Base-by-base conservation (phyloP, 2,329 filamentous ascomycete genomes). In the Chaetomiaceae sp. region DNA sequence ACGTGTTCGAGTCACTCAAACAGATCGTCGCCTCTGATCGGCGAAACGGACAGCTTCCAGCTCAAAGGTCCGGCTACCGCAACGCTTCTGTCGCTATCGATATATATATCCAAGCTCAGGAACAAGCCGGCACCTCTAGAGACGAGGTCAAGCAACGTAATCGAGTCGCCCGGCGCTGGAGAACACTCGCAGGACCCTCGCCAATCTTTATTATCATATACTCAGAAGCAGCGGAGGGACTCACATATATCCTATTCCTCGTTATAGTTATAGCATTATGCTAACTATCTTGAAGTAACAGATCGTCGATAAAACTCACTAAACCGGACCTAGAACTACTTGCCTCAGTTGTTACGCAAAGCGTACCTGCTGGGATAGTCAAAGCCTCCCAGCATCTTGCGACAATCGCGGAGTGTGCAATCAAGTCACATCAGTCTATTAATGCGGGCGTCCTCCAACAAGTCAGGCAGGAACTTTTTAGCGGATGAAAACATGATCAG, bases 151-250 rank as follows among this genome's bases (percentile, higher is more conserved):
- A 38, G 20, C 4, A 40, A 51, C 27, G 33, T 14, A 51, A 46
- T 23, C 42, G 34, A 51, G 36, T 46, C 33, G 48, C 42, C 16
- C 27, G 38, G 16, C 33, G 25, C 36, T 51, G 21, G 42, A 51
- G 40, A 30, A 51, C 9, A 30, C 41, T 45, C 37, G 48, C 30
- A 46, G 25, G 36, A 16, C 48, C 25, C 11, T 51, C 23, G 27
- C 48, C 41, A 32, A 45, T 51, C 33, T 46, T 51, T 36, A 10
- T 46, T 25, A 29, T 51, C 40, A 45, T 51, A 40, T 51, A 51
- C 42, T 51, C 27, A 30, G 41, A 51, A 30, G 41, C 20, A 51
- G 48, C 23, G n/a, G 34, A 51, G 41, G 23, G 32, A 20, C 23
- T 51, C 27, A 11, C 38, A 20, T 51, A 51, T 27, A 16, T 38